phyloP scores from a whole-genome alignment of 495 filamentous ascomycete species.

The Neurospora sp. region DNA sequence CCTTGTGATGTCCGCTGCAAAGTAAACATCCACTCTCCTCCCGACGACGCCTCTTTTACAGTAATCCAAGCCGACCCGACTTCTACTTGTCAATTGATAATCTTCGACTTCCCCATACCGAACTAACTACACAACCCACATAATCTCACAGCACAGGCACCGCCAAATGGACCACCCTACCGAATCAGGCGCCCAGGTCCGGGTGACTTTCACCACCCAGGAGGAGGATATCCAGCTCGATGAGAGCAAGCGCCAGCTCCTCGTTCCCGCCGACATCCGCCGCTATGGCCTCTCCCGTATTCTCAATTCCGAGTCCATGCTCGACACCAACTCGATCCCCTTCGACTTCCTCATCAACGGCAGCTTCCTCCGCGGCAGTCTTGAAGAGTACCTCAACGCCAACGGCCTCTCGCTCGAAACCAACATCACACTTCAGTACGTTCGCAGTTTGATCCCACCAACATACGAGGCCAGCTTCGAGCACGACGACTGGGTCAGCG shows the following conservation, averaged over 20 bases:
- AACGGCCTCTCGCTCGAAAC: slow-evolving; percentile 84
- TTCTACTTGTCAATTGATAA: not conserved
- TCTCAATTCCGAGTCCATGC: slow-evolving; percentile 74
- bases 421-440: slow-evolving; percentile 82
- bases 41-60: not conserved
- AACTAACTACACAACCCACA: not conserved
- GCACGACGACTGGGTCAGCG: slow-evolving; percentile 93
- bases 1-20: not conserved
- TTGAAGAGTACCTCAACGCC: slow-evolving; percentile 78
- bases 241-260: slow-evolving; percentile 41
- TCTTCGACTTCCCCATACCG: too few relatives aligned
- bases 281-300: slow-evolving; percentile 87
- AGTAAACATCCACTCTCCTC: not conserved
- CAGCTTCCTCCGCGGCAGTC: slow-evolving; percentile 73
- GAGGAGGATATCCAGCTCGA: slow-evolving; percentile 47
- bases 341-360: slow-evolving; percentile 96
- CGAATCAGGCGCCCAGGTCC: slow-evolving; percentile 28
- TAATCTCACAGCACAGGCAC: not conserved
- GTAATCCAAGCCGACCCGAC: not conserved
- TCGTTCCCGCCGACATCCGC: slow-evolving; percentile 61
- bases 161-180: slow-evolving; percentile 21
- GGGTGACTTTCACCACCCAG: slow-evolving; percentile 49
- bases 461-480: slow-evolving; percentile 77
- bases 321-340: slow-evolving; percentile 70
- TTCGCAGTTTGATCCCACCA: slow-evolving; percentile 80